A percentile compares a stretch with the other conserved stretches of the same genome.
Evolutionary conservation across 202 grass and related monocot species (phyloP).

Genomic region (Panicum virgatum): DNA sequence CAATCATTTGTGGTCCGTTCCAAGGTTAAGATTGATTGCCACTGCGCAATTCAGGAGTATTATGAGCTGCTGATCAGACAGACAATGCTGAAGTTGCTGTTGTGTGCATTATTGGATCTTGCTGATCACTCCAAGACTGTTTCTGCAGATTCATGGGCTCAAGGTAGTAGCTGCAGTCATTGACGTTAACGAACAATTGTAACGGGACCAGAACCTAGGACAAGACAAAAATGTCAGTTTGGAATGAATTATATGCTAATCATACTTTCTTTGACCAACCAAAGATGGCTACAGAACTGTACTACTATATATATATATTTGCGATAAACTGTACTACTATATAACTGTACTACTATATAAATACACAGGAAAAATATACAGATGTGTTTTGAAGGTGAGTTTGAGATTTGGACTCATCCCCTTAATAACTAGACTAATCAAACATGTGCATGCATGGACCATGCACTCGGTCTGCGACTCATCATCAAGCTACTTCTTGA

Average conservation of each 20-base stretch:
- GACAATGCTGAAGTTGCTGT: background rate
- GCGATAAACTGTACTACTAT: too few species aligned
- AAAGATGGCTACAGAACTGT: background rate
- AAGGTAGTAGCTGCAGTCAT: background rate
- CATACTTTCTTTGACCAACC: background rate
- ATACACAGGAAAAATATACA: background rate
- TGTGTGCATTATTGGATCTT: background rate
- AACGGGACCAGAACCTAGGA: background rate
- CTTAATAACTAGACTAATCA: background rate
- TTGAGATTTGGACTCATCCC: background rate
- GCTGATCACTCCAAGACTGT: background rate
- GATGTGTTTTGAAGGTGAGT: background rate
- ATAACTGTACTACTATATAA: too few species aligned
- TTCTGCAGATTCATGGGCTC: background rate
- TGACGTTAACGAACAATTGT: background rate
- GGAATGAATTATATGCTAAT: background rate
- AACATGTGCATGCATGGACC: constrained; percentile 3
- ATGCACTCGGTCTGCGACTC: background rate
- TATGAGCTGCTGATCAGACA: background rate
- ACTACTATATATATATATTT: too few species aligned
- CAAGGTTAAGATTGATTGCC: background rate
- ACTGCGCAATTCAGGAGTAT: background rate
- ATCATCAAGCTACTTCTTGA: constrained; percentile 1
- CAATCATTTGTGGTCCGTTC: constrained; percentile 41
- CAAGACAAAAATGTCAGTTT: background rate